These are phyloP conservation scores for Rosa multiflora DNA, from an alignment of 306 rosid genomes.

Conservation along the genomic window DNA sequence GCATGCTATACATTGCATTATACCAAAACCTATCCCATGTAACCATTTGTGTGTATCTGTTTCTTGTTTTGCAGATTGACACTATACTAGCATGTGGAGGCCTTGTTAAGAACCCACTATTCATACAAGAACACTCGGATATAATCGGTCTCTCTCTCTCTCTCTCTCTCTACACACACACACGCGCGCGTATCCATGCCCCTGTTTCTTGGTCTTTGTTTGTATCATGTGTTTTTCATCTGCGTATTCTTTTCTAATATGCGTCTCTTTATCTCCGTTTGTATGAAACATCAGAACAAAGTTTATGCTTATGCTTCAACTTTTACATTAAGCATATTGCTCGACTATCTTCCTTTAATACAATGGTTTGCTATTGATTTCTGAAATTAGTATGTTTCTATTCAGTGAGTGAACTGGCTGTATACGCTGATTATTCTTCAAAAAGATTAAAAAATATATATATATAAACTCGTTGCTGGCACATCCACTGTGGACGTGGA, in stretches of 20 bases:
- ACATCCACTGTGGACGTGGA: neutral
- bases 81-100: slow-evolving; percentile 97
- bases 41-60: slow-evolving; percentile 11
- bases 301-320: neutral
- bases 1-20: neutral
- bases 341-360: neutral
- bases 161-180: slow-evolving; percentile 6
- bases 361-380: neutral
- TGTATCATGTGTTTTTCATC: neutral
- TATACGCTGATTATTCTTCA: neutral
- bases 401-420: slow-evolving; percentile 12
- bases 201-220: neutral
- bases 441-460: neutral
- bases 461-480: neutral
- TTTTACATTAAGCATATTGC: neutral
- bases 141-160: slow-evolving; percentile 60
- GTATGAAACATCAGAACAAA: neutral
- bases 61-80: slow-evolving; percentile 55
- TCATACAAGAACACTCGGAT: slow-evolving; percentile 93
- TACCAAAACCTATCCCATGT: neutral
- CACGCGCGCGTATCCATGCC: neutral
- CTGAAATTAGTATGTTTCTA: neutral
- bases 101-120: slow-evolving; percentile 76
- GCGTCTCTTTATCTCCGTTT: neutral
- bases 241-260: neutral